Evolutionary conservation across 371 early-diverging fungal species (phyloP).

Genomic region (Rhizomucor pusillus): DNA sequence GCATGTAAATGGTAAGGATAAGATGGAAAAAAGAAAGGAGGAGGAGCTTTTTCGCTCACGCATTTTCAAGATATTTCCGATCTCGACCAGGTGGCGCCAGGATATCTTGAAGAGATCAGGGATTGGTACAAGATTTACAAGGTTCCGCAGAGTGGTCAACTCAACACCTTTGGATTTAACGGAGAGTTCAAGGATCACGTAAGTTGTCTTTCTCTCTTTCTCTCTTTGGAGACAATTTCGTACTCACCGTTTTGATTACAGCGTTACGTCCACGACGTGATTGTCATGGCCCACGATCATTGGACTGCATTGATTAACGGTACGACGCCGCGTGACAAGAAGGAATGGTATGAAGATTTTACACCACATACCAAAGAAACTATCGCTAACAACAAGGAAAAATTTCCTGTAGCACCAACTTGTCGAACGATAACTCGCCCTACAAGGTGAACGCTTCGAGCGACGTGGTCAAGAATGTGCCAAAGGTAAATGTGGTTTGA

Average conservation of each 20-base stretch:
- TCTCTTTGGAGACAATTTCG: too few relatives aligned
- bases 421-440: slow-evolving; percentile 1
- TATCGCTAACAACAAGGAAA: background rate
- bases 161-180: slow-evolving; percentile 6
- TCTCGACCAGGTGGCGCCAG: slow-evolving; percentile 7
- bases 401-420: slow-evolving; percentile 4
- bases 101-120: background rate
- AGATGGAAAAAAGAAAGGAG: background rate
- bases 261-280: background rate
- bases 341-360: background rate
- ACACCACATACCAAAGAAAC: background rate
- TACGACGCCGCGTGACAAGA: slow-evolving; percentile 1
- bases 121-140: slow-evolving; percentile 11
- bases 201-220: background rate
- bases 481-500: slow-evolving; percentile 13
- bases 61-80: slow-evolving; percentile 6
- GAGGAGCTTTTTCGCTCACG: background rate
- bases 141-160: slow-evolving; percentile 4
- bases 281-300: slow-evolving; percentile 5
- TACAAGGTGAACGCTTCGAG: background rate
- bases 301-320: slow-evolving; percentile 10
- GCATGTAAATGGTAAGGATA: slow-evolving; percentile 68
- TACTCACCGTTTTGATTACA: too few relatives aligned
- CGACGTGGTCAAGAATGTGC: slow-evolving; percentile 1
- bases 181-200: slow-evolving; percentile 8